A percentile compares a stretch with the other conserved stretches of the same genome.
These are phyloP conservation scores for Cairneyella variabilis DNA, from an alignment of 495 filamentous ascomycete species.

Conservation along the genomic window DNA sequence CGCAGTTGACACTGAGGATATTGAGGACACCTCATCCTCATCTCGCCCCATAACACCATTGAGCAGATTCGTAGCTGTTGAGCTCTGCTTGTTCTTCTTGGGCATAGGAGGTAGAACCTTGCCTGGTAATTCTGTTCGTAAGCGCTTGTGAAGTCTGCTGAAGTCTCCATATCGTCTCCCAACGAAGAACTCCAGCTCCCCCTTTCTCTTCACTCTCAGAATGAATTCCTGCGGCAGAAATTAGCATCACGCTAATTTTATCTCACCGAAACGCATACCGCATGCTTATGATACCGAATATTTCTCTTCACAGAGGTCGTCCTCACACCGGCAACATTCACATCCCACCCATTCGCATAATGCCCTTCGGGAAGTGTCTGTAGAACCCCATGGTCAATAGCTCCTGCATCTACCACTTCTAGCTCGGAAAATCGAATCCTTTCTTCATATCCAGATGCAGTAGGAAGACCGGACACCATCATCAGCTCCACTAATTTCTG, in stretches of 20 bases:
- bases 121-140: conserved; percentile 84
- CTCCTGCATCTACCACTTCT: conserved; percentile 89
- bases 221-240: conserved; percentile 71
- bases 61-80: conserved; percentile 51
- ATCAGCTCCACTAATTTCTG: conserved; percentile 95
- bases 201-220: conserved; percentile 71
- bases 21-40: conserved; percentile 68
- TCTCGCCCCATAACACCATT: conserved; percentile 44
- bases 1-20: conserved; percentile 71
- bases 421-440: conserved; percentile 93
- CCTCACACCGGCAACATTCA: conserved; percentile 90
- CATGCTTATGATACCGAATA: conserved; percentile 86
- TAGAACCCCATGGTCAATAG: conserved; percentile 82
- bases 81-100: conserved; percentile 80
- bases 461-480: conserved; percentile 98
- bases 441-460: conserved; percentile 95
- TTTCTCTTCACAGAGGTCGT: conserved; percentile 79
- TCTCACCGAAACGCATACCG: conserved; percentile 49
- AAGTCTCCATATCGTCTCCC: conserved; percentile 90
- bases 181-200: conserved; percentile 68
- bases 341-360: conserved; percentile 90
- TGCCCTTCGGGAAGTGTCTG: conserved; percentile 86
- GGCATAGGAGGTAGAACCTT: conserved; percentile 85
- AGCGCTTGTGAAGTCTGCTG: conserved; percentile 66
- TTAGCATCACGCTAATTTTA: conserved; percentile 4